Percentiles rank a stretch among this genome's conserved stretches.
Evolutionary conservation across 164 flowering plant species (phyloP).

Genomic region (Tetrastigma voinierianum): DNA sequence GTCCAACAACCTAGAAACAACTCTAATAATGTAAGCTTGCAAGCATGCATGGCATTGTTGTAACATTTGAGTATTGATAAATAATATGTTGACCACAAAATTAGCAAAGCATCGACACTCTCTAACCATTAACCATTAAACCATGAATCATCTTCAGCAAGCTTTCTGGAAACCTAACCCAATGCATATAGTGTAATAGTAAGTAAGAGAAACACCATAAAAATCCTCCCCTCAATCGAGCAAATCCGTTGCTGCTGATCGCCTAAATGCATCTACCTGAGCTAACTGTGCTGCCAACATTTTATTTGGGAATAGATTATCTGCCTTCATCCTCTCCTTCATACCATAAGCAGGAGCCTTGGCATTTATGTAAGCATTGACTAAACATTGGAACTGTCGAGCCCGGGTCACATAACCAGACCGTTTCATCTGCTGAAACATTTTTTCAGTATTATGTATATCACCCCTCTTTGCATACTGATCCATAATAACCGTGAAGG

Average conservation of each 20-base stretch:
- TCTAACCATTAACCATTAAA: too few species aligned
- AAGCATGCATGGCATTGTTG: too few species aligned
- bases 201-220: neutral
- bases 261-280: constrained; percentile 59
- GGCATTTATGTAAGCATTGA: constrained; percentile 64
- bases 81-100: neutral
- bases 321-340: constrained; percentile 80
- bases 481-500: constrained; percentile 54
- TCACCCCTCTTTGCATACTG: constrained; percentile 78
- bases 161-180: neutral
- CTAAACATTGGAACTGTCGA: constrained; percentile 44
- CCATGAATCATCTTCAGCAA: neutral
- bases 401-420: constrained; percentile 51
- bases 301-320: constrained; percentile 64
- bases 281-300: constrained; percentile 38
- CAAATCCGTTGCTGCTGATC: constrained; percentile 52
- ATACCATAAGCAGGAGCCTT: constrained; percentile 81
- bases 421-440: constrained; percentile 55
- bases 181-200: too few species aligned
- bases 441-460: constrained; percentile 74
- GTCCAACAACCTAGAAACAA: too few species aligned
- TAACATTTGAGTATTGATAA: too few species aligned
- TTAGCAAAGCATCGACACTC: neutral
- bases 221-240: constrained; percentile 51
- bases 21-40: too few species aligned